These are phyloP conservation scores for Trichoderma arundinaceum DNA, from an alignment of 2,329 filamentous ascomycete genomes.

Conservation along the genomic window DNA sequence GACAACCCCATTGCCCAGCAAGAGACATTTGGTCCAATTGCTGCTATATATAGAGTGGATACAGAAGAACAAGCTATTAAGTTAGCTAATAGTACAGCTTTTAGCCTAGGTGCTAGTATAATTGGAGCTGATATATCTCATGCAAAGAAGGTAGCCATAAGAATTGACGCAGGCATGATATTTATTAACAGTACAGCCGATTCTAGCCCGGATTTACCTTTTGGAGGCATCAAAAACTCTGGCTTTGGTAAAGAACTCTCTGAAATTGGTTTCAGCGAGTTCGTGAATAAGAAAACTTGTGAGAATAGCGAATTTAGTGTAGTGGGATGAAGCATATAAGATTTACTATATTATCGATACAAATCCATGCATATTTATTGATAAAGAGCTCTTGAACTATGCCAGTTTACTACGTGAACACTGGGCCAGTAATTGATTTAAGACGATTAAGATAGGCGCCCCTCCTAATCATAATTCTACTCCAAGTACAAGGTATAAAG, in stretches of 20 bases:
- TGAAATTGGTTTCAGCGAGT: neutral
- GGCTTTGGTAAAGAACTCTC: neutral
- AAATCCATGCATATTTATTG: no score
- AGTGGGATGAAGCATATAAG: no score
- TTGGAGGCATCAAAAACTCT: neutral
- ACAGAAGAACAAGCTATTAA: conserved; percentile 6
- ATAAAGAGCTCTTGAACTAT: no score
- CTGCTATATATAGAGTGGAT: neutral
- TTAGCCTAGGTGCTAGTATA: conserved; percentile 1
- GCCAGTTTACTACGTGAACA: no score
- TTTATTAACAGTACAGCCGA: neutral
- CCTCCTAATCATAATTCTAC: no score
- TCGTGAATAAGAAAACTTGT: conserved; percentile 1
- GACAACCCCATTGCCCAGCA: neutral
- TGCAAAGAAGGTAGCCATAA: neutral
- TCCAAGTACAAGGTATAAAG: no score
- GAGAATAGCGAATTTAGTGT: neutral
- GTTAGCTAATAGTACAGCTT: neutral
- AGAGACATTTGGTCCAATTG: conserved; percentile 17
- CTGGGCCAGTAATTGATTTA: no score
- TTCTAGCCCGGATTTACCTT: neutral
- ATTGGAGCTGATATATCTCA: neutral
- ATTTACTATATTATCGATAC: no score
- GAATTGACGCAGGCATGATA: conserved; percentile 10
- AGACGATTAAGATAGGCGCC: no score